Percentiles rank a stretch among this genome's conserved stretches.
Conservation (phyloP, 495 filamentous ascomycete species). For the Aspergillus haitiensis region DNA sequence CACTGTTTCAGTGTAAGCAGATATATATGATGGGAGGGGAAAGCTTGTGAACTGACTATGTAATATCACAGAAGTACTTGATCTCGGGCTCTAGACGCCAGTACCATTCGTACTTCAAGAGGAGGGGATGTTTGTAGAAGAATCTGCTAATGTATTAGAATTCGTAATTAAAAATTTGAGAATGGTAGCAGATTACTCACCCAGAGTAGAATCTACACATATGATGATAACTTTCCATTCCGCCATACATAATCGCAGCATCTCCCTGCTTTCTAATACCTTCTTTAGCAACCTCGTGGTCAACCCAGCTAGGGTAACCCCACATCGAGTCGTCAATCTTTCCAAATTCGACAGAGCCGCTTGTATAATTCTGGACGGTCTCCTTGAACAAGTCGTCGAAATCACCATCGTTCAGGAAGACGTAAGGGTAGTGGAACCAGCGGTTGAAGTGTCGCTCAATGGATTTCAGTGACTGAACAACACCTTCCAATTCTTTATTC, state of each 20-base stretch:
- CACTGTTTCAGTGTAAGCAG: slow-evolving; percentile 55
- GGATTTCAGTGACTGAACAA: slow-evolving; percentile 94
- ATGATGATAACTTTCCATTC: slow-evolving; percentile 98
- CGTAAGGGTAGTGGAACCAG: slow-evolving; percentile 98
- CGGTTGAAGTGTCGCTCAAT: slow-evolving; percentile 99
- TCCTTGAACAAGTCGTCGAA: slow-evolving; percentile 94
- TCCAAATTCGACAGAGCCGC: slow-evolving; percentile 82
- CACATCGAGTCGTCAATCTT: slow-evolving; percentile 89
- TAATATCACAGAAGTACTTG: slow-evolving; percentile 99
- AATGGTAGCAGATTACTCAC: slow-evolving; percentile 47
- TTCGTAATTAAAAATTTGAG: not conserved
- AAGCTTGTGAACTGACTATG: slow-evolving; percentile 69
- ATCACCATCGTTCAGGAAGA: slow-evolving; percentile 97
- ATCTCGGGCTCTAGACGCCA: slow-evolving; percentile 99
- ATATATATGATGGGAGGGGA: not conserved
- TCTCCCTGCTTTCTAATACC: slow-evolving; percentile 95
- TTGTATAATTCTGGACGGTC: slow-evolving; percentile 86
- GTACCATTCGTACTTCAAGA: slow-evolving; percentile 99
- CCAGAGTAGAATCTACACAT: slow-evolving; percentile 99
- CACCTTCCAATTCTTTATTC: slow-evolving; percentile 95
- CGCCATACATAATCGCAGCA: slow-evolving; percentile 98
- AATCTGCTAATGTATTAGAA: slow-evolving; percentile 55
- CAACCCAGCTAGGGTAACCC: slow-evolving; percentile 97
- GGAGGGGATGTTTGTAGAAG: slow-evolving; percentile 96
- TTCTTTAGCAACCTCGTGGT: slow-evolving; percentile 89